These are phyloP conservation scores for Alternaria hordeiaustralica DNA, from an alignment of 2,329 filamentous ascomycete species.

Conservation along the genomic window DNA sequence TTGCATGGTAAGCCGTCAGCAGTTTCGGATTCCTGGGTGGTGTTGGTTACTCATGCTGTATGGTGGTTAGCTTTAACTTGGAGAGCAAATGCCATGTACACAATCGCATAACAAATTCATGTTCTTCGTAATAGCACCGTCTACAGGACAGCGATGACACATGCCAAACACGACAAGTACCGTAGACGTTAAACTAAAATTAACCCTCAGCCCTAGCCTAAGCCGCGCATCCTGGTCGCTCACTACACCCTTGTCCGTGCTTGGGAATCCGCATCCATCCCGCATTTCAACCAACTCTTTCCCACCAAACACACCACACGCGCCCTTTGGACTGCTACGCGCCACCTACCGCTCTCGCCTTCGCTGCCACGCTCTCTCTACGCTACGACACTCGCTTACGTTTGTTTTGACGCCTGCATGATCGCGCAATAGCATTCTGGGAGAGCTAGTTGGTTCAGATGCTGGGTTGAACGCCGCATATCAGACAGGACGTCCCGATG, in stretches of 20 bases:
- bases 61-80: not conserved
- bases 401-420: conserved; percentile 18
- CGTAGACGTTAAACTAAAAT: not conserved
- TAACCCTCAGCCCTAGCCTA: conserved; percentile 16
- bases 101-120: not conserved
- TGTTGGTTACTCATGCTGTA: not conserved
- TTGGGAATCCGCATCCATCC: conserved; percentile 10
- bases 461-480: conserved; percentile 32
- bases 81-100: not conserved
- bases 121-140: not conserved
- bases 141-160: not conserved
- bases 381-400: conserved; percentile 14
- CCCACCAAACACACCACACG: conserved; percentile 6
- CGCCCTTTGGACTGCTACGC: conserved; percentile 7
- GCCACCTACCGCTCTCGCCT: not conserved
- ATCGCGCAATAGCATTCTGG: conserved; percentile 26
- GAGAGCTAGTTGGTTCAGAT: conserved; percentile 39
- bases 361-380: not conserved
- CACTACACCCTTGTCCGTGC: conserved; percentile 4
- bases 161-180: not conserved
- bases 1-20: conserved; percentile 13
- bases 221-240: conserved; percentile 3
- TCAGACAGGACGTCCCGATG: conserved; percentile 50
- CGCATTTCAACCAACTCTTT: conserved; percentile 11
- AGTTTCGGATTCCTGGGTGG: conserved; percentile 6